Conservation (phyloP, 768 basidiomycete species). For the Inosperma sp. region DNA sequence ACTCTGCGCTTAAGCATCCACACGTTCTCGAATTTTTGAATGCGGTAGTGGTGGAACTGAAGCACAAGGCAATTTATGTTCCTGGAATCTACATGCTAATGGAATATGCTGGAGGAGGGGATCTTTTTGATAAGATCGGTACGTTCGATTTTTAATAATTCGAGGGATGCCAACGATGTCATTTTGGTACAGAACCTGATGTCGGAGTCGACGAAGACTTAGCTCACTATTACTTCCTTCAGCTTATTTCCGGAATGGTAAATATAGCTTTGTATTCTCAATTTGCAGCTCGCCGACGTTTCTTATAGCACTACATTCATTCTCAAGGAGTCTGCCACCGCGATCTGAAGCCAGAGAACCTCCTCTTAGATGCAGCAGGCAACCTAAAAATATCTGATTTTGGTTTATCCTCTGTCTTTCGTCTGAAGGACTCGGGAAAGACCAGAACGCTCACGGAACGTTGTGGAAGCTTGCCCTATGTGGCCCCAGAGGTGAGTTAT, state of each 20-base stretch:
- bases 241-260: conserved; percentile 81
- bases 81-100: conserved; percentile 91
- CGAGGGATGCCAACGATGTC: not conserved
- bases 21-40: conserved; percentile 84
- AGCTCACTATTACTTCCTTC: conserved; percentile 86
- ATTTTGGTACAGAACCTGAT: conserved; percentile 65
- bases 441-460: conserved; percentile 72
- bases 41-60: conserved; percentile 66
- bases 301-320: conserved; percentile 73
- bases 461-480: conserved; percentile 91
- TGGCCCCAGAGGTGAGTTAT: conserved; percentile 80
- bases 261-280: conserved; percentile 20
- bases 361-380: conserved; percentile 80
- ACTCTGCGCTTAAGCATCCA: conserved; percentile 68
- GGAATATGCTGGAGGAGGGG: conserved; percentile 90
- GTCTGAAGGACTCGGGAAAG: conserved; percentile 74
- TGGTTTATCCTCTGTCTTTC: conserved; percentile 87
- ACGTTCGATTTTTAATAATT: conserved; percentile 21
- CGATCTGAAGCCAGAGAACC: conserved; percentile 95
- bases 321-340: conserved; percentile 89
- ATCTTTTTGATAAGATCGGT: conserved; percentile 99
- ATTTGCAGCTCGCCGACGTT: not conserved
- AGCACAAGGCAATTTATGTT: conserved; percentile 51
- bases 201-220: conserved; percentile 81
- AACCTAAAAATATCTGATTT: conserved; percentile 93